Evolutionary conservation across 768 basidiomycete species (phyloP), one percentile per base, ranked within the genome.

Genomic region (Boletellus emodensis): DNA sequence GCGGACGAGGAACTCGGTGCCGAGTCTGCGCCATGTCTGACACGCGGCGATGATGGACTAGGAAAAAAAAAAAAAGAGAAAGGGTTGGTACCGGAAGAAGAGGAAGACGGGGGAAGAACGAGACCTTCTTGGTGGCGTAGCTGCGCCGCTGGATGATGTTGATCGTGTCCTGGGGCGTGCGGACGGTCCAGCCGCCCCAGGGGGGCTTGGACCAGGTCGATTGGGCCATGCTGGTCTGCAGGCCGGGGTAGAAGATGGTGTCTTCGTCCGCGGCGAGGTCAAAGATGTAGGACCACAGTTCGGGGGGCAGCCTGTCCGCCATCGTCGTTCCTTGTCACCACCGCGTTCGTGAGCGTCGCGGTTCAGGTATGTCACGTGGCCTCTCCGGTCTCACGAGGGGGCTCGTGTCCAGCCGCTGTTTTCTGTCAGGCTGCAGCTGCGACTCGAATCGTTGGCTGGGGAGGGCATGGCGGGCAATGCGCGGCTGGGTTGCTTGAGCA

Each of bases 31-130:
- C 84, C 84, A 89, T 7, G 72, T 73, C 53, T 73, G 78, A 61
- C 85, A 89, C 0, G 86, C 87, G 3, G 76, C 66, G 54, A 85
- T 79, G 48, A 90, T 84, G 1, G 84, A 76, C 85, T 90, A 45
- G 0, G 46, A 40, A 13, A 35, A 44, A 32, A 24, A 36, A 11
- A 17, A 4, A 6, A 1, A 5, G 34, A 45, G 32, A 48, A 48
- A 33, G 2, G 30, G 18, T 12, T 24, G 13, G 33, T 22, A 14
- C 34, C 41, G 6, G 9, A 17, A 6, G 17, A 5, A 18, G 17
- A 37, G 4, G 3, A 2, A 7, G 10, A 11, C 35, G 0, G 15
- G 38, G 10, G 9, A 2, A 12, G 11, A 7, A 46, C 6, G n/a
- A 20, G 34, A 85, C 87, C 74, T 84, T 86, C 62, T 87, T 85